Evolutionary conservation across 1,139 yeast genomes (phyloP), one percentile per base, ranked within the genome.

Genomic region (Saccharomyces hybrid): DNA sequence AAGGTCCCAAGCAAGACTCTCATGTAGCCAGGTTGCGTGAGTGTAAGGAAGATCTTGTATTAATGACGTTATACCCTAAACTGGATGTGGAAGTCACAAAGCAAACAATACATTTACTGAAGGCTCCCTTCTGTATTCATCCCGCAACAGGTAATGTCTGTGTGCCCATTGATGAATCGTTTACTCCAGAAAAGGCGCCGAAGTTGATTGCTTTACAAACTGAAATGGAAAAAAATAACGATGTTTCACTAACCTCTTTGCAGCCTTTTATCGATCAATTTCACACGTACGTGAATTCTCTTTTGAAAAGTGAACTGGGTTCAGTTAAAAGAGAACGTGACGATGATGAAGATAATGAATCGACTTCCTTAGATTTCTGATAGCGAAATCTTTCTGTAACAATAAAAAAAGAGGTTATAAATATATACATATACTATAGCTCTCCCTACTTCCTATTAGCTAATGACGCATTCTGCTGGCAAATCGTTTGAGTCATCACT

Each of bases 101-200:
- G 62, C 96, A 88, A 69, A 77, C 91, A 63, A 88, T 84, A 71
- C 99, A 93, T 75, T 84, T 93, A 73, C 80, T 93, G 64, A 93
- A 93, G 68, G 87, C 98, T 1, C 99, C 99, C n/a, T 93, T 95
- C 70, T 93, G 98, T 75, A 84, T 93, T 51, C 99, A 93, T 69
- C 99, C 99, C 1, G 84, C 90, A 5, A 95, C 99, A 0, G 98
- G 97, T n/a, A 87, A 90, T 63, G 88, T 93, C 3, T 93, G 99
- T 81, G 97, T 95, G 6, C 97, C 99, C 0, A 90, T 93, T 24
- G 66, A 60, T 41, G 68, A 66, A 55, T 81, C 82, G 1, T 93
- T 93, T 66, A 83, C 86, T 62, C 98, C 98, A 1, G 78, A 79
- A 62, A 76, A 75, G 12, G 93, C 96, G 0, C 99, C 99, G 7